Evolutionary conservation across 352 stramenopile genomes (phyloP).

Genomic region (Phytophthora citrophthora): DNA sequence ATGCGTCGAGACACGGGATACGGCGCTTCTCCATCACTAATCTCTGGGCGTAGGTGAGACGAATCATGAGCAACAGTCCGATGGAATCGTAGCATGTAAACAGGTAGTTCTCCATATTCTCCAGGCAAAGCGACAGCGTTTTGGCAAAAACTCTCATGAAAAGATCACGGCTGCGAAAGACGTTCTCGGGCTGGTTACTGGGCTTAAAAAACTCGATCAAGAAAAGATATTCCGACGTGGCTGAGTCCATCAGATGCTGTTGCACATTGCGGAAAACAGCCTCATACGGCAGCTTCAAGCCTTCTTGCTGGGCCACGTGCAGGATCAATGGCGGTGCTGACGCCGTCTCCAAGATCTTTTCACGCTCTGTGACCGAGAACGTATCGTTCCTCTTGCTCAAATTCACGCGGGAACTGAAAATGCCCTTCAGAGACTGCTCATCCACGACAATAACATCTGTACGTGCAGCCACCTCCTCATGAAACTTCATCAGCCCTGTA

Average conservation of each 20-base stretch:
- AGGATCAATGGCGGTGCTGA: constrained; percentile 92
- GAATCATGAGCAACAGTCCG: constrained; percentile 98
- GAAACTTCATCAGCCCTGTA: constrained; percentile 93
- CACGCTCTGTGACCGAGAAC: constrained; percentile 92
- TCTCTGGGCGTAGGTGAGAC: constrained; percentile 91
- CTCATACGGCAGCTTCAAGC: constrained; percentile 95
- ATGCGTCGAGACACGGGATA: constrained; percentile 94
- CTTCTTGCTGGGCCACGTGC: constrained; percentile 94
- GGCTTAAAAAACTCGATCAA: constrained; percentile 94
- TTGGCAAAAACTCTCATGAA: constrained; percentile 96
- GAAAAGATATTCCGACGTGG: constrained; percentile 98
- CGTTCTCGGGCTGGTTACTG: constrained; percentile 67
- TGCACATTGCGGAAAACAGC: constrained; percentile 96
- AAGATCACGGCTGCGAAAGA: constrained; percentile 83
- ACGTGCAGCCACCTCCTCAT: constrained; percentile 92
- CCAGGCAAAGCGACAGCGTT: constrained; percentile 95
- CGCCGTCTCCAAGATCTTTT: constrained; percentile 88
- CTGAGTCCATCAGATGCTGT: constrained; percentile 97
- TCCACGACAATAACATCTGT: constrained; percentile 96
- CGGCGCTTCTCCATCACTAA: constrained; percentile 85
- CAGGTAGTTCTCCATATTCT: constrained; percentile 99
- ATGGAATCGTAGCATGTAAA: constrained; percentile 98
- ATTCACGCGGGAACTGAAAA: constrained; percentile 91
- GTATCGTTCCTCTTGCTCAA: constrained; percentile 96
- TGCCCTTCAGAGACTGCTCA: constrained; percentile 91